Evolutionary conservation across 192 early-diverging fungal genomes (phyloP).

Genomic region (Coemansia sp.): DNA sequence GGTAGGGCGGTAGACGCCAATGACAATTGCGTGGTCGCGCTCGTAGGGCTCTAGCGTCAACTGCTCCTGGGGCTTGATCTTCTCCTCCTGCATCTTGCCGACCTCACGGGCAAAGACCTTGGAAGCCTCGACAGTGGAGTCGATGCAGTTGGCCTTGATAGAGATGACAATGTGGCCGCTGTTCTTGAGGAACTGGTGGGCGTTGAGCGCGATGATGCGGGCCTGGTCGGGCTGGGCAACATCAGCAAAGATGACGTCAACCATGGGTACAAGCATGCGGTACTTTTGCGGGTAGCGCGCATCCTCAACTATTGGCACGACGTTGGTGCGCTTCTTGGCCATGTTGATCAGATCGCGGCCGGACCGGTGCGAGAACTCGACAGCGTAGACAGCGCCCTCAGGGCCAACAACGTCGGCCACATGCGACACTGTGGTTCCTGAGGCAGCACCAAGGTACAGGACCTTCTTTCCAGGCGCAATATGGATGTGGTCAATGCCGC

Average conservation of each 20-base stretch:
- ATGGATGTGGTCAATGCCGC: slow-evolving; percentile 93
- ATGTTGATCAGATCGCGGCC: slow-evolving; percentile 99
- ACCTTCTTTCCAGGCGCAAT: slow-evolving; percentile 96
- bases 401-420: slow-evolving; percentile 97
- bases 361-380: slow-evolving; percentile 98
- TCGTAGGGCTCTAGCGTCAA: slow-evolving; percentile 98
- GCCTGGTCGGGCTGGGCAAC: slow-evolving; percentile 99
- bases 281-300: slow-evolving; percentile 99
- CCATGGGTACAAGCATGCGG: slow-evolving; percentile 98
- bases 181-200: slow-evolving; percentile 97
- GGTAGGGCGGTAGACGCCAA: slow-evolving; percentile 74
- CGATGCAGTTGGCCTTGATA: slow-evolving; percentile 99
- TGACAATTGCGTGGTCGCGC: slow-evolving; percentile 97
- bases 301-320: slow-evolving; percentile 99
- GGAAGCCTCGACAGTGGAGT: slow-evolving; percentile 95
- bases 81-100: slow-evolving; percentile 85
- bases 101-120: slow-evolving; percentile 97
- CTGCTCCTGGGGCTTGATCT: slow-evolving; percentile 92
- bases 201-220: slow-evolving; percentile 96
- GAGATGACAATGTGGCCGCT: slow-evolving; percentile 97
- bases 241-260: slow-evolving; percentile 98
- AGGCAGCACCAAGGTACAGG: slow-evolving; percentile 94
- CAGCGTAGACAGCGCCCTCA: slow-evolving; percentile 95
- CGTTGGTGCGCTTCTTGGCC: slow-evolving; percentile 99
- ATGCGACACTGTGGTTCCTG: slow-evolving; percentile 93